Percentiles rank a stretch among this genome's conserved stretches.
Evolutionary conservation across 139 green algal species (phyloP).

Genomic region (Volvox africanus): DNA sequence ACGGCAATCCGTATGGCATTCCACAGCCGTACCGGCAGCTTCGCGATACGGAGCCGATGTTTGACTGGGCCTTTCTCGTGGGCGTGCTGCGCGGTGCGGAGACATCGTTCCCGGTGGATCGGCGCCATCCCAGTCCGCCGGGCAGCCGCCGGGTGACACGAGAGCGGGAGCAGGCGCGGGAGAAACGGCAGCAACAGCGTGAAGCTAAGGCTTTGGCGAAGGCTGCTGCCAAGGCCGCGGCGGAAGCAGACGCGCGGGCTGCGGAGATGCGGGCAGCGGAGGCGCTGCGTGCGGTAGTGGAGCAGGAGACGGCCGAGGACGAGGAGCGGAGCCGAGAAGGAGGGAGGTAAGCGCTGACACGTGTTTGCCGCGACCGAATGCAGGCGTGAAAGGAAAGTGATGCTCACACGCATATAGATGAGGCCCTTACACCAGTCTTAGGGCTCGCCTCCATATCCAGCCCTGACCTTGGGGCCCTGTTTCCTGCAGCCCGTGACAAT

Average conservation of each 20-base stretch:
- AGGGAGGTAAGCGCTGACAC: too few relatives aligned
- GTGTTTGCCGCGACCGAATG: too few relatives aligned
- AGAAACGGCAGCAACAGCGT: neutral
- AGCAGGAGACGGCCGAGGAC: neutral
- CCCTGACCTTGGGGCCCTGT: too few relatives aligned
- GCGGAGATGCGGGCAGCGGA: neutral
- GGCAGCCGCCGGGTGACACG: neutral
- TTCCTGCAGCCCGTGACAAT: too few relatives aligned
- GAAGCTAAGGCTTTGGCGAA: neutral
- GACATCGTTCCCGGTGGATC: conserved; percentile 30
- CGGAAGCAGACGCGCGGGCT: neutral
- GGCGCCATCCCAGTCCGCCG: neutral
- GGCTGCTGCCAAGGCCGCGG: neutral
- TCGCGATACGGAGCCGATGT: neutral
- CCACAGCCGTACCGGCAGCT: conserved; percentile 7
- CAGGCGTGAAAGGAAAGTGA: too few relatives aligned
- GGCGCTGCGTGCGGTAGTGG: neutral
- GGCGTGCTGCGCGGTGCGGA: conserved; percentile 32
- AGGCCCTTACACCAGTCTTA: too few relatives aligned
- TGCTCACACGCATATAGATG: too few relatives aligned
- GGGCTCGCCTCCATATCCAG: too few relatives aligned
- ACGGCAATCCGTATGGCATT: conserved; percentile 32
- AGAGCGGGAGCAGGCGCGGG: neutral
- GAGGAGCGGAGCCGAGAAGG: neutral
- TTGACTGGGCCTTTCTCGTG: conserved; percentile 40